Evolutionary conservation across 495 filamentous ascomycete genomes (phyloP).

Genomic region (Xylaria grammica): DNA sequence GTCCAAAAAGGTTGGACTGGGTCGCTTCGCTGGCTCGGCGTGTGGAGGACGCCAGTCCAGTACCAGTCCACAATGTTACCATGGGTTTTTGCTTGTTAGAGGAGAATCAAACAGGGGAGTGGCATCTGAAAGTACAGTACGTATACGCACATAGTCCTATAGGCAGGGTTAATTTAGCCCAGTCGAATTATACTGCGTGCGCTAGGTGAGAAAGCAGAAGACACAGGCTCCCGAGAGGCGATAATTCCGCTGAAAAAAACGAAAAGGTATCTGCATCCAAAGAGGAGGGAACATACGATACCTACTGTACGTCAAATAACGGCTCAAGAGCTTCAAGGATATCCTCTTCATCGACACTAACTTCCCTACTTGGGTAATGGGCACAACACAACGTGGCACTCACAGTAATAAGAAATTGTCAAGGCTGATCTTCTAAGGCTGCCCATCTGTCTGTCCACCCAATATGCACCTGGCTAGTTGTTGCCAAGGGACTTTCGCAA

Average conservation of each 20-base stretch:
- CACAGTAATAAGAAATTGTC: constrained; percentile 22
- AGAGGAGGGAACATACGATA: constrained; percentile 1
- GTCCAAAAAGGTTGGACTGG: constrained; percentile 23
- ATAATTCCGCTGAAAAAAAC: constrained; percentile 11
- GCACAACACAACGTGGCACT: constrained; percentile 24
- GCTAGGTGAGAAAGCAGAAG: constrained; percentile 13
- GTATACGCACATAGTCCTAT: constrained; percentile 11
- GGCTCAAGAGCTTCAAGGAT: not conserved
- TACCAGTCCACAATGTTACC: constrained; percentile 27
- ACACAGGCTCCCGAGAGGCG: constrained; percentile 11
- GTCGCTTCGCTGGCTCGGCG: constrained; percentile 17
- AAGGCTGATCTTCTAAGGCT: constrained; percentile 25
- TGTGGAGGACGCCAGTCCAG: constrained; percentile 27
- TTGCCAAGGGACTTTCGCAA: constrained; percentile 14
- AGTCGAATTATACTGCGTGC: constrained; percentile 14
- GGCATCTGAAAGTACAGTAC: constrained; percentile 7
- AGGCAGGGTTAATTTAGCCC: constrained; percentile 21
- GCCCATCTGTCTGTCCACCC: not conserved
- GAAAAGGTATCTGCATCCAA: not conserved
- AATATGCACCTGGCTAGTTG: constrained; percentile 2
- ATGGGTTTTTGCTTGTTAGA: constrained; percentile 19
- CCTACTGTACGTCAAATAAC: not conserved
- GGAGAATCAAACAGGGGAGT: constrained; percentile 14
- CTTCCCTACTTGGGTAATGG: constrained; percentile 15
- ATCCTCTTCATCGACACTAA: not conserved